A percentile compares a stretch with the other conserved stretches of the same genome.
Evolutionary conservation across 1,284 basidiomycete species (phyloP).

Genomic region (Trichosporon sp.): DNA sequence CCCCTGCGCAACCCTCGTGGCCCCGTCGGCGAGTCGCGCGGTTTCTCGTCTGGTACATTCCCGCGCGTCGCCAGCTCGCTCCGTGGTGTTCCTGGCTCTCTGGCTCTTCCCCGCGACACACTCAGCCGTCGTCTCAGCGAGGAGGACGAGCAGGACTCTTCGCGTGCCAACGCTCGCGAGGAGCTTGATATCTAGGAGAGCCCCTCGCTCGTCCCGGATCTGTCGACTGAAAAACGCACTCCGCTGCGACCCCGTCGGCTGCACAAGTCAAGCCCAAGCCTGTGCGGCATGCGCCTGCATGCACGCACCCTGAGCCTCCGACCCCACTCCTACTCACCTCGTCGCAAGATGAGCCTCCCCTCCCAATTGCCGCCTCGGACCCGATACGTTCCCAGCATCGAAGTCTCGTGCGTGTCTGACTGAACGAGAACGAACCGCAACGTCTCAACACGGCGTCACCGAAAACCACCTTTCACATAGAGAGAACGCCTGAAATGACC

Average conservation of each 20-base stretch:
- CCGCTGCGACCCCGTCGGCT: background rate
- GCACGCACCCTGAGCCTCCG: background rate
- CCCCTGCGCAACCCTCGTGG: constrained; percentile 44
- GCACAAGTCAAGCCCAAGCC: background rate
- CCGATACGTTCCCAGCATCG: background rate
- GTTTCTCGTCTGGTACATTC: constrained; percentile 17
- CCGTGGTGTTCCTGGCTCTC: constrained; percentile 20
- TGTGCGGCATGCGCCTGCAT: background rate
- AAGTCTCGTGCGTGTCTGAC: background rate
- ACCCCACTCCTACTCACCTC: background rate
- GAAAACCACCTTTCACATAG: background rate
- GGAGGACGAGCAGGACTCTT: constrained; percentile 35
- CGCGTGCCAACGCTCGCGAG: constrained; percentile 17
- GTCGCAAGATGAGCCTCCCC: background rate
- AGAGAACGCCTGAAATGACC: constrained; percentile 1
- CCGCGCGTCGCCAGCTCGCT: constrained; percentile 17
- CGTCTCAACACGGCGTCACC: background rate
- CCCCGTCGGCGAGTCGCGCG: constrained; percentile 41
- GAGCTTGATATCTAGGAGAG: constrained; percentile 15
- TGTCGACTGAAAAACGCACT: background rate
- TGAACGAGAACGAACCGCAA: background rate
- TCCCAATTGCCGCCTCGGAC: background rate
- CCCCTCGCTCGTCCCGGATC: background rate
- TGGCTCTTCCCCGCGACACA: constrained; percentile 9
- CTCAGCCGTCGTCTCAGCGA: constrained; percentile 29